These are phyloP conservation scores for Acidiella bohemica DNA, from an alignment of 495 filamentous ascomycete genomes.

Conservation along the genomic window DNA sequence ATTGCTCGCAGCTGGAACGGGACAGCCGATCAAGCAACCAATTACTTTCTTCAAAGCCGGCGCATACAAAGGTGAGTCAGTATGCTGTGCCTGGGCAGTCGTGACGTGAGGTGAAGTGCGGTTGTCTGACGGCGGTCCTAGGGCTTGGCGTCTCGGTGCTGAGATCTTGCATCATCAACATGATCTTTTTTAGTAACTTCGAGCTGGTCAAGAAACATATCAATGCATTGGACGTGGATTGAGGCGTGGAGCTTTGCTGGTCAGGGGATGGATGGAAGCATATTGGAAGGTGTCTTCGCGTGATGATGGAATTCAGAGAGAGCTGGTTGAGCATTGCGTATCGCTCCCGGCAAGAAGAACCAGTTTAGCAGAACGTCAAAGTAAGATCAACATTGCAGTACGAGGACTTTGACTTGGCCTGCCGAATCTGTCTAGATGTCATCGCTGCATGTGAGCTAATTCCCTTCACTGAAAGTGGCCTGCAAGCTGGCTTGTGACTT, in stretches of 20 bases:
- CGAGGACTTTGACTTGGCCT: too few relatives aligned
- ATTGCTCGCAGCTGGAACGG: conserved; percentile 52
- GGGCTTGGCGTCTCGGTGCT: conserved; percentile 69
- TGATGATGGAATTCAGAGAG: too few relatives aligned
- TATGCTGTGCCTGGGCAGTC: too few relatives aligned
- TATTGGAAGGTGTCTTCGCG: not conserved
- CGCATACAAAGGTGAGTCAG: conserved; percentile 54
- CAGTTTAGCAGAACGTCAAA: too few relatives aligned
- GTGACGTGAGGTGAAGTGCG: not conserved
- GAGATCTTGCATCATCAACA: conserved; percentile 57
- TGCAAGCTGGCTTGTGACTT: too few relatives aligned
- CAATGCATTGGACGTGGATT: conserved; percentile 37
- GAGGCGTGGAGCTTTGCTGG: not conserved
- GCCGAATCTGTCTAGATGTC: too few relatives aligned
- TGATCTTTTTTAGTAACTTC: conserved; percentile 67
- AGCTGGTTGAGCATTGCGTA: conserved; percentile 1
- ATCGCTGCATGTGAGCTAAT: too few relatives aligned
- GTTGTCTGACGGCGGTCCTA: conserved; percentile 15
- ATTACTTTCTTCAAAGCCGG: conserved; percentile 58
- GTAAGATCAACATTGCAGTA: too few relatives aligned
- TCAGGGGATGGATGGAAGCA: not conserved
- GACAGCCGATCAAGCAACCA: conserved; percentile 46
- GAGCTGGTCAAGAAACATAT: conserved; percentile 62
- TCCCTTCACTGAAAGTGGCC: too few relatives aligned
- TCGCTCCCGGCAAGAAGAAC: conserved; percentile 4